Percentiles rank a stretch among this genome's conserved stretches.
phyloP scores from a whole-genome alignment of 2,329 filamentous ascomycete genomes.

The Zelopaecilomyces penicillatus region DNA sequence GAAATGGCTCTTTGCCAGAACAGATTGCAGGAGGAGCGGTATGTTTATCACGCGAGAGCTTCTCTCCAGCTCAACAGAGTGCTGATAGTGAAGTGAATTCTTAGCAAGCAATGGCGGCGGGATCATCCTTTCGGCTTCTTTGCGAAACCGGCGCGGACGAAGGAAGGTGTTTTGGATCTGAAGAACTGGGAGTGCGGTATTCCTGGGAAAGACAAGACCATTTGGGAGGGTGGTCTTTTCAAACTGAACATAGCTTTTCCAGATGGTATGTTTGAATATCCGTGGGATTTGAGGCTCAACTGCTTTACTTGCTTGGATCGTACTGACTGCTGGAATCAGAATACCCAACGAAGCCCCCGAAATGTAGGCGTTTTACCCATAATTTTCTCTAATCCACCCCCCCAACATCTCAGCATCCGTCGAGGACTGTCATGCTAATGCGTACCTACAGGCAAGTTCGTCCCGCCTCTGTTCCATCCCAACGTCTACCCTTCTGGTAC shows the following conservation, averaged over 20 bases:
- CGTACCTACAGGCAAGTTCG: constrained; percentile 70
- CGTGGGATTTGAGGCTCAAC: not conserved
- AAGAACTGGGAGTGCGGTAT: constrained; percentile 97
- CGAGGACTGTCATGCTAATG: constrained; percentile 9
- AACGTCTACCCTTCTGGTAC: constrained; percentile 98
- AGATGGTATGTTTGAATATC: constrained; percentile 56
- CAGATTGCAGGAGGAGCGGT: constrained; percentile 82
- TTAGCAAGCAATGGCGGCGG: constrained; percentile 89
- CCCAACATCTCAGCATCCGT: no score
- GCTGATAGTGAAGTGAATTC: constrained; percentile 13
- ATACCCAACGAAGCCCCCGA: constrained; percentile 96
- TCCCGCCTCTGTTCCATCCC: constrained; percentile 90
- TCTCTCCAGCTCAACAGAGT: not conserved
- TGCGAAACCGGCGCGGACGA: constrained; percentile 74
- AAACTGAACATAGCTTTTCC: constrained; percentile 91
- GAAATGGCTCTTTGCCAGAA: constrained; percentile 82
- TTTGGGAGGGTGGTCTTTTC: constrained; percentile 97
- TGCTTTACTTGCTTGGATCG: not conserved
- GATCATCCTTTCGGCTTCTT: constrained; percentile 98
- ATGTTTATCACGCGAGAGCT: constrained; percentile 24
- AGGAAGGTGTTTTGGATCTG: constrained; percentile 76
- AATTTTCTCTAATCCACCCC: not conserved
- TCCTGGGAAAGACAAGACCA: constrained; percentile 90
- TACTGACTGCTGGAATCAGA: constrained; percentile 44
- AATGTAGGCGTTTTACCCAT: constrained; percentile 57